Evolutionary conservation across 441 rosid genomes (phyloP), one percentile per base, ranked within the genome.

Genomic region (Adansonia gregorii): DNA sequence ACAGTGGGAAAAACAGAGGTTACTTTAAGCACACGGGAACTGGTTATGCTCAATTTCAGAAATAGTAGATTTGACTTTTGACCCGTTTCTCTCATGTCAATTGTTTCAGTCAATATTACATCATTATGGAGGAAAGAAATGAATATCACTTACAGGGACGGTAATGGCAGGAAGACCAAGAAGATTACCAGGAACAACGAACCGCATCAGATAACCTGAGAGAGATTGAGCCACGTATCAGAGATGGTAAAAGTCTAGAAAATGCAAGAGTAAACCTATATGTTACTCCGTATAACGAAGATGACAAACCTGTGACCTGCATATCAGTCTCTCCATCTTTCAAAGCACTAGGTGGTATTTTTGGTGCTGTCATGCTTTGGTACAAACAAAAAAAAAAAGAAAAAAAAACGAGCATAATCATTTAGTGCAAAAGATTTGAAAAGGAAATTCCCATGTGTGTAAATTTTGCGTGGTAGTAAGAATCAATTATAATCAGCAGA

Each of bases 321-420:
- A 94, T 66, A 79, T 92, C 83, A 64, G 93, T 91, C 88, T 92
- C 98, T 75, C 98, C 96, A 82, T 73, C 70, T 85, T 89, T 87
- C 19, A 93, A 89, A 84, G 97, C 91, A 74, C 82, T 78, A n/a
- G 88, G 82, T 45, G 93, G 97, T 83, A 94, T 94, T 71, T 84
- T 73, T 46, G 98, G 98, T 2, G 94, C 98, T 60, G 98, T 92
- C 98, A 94, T 94, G 77, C 97, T 94, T 89, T 83, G 68, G 78
- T 67, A 65, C 75, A 56, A 22, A 51, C 4, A 35, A 35, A 35
- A 35, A 35, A n/a, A n/a, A n/a, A n/a, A n/a, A n/a, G n/a, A n/a
- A 35, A 35, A 35, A 35, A 2, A 31, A 52, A 76, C 27, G 35
- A 63, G n/a, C 31, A 76, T 12, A 54, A 67, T 63, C 77, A 68